phyloP scores from a whole-genome alignment of 2,329 filamentous ascomycete genomes.

The Fusarium verticillioides region DNA sequence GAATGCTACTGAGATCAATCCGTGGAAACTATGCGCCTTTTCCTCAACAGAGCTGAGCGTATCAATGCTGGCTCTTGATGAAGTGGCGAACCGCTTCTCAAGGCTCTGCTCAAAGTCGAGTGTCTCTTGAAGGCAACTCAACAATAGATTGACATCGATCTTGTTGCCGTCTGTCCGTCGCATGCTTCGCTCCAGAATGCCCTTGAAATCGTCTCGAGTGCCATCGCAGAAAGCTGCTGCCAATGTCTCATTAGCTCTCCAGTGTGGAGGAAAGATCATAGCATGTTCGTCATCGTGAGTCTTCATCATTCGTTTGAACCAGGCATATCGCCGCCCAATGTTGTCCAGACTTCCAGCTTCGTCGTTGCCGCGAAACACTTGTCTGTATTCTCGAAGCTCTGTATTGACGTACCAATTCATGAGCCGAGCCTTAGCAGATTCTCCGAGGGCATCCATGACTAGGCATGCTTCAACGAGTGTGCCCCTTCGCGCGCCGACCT shows the following conservation, averaged over 20 bases:
- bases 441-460: constrained; percentile 94
- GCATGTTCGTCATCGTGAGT: constrained; percentile 95
- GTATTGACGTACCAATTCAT: constrained; percentile 99
- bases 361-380: constrained; percentile 95
- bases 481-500: constrained; percentile 75
- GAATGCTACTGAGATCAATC: constrained; percentile 94
- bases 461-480: constrained; percentile 87
- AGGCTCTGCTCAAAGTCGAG: constrained; percentile 95
- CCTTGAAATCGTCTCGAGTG: constrained; percentile 94
- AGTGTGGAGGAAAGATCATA: constrained; percentile 84
- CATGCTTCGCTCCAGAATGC: constrained; percentile 89
- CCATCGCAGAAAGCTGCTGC: constrained; percentile 95
- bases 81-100: constrained; percentile 82
- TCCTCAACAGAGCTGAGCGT: constrained; percentile 85
- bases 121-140: constrained; percentile 93
- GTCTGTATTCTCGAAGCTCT: constrained; percentile 91
- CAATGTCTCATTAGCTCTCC: constrained; percentile 90
- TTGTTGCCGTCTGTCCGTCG: constrained; percentile 79
- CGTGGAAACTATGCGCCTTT: constrained; percentile 80
- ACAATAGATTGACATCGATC: constrained; percentile 87
- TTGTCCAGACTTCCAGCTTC: constrained; percentile 97
- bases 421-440: constrained; percentile 82
- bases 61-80: constrained; percentile 84
- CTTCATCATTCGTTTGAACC: constrained; percentile 96
- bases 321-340: constrained; percentile 92